phyloP scores from a whole-genome alignment of 805 yeast genomes.

The Cyberlindnera saturnus region DNA sequence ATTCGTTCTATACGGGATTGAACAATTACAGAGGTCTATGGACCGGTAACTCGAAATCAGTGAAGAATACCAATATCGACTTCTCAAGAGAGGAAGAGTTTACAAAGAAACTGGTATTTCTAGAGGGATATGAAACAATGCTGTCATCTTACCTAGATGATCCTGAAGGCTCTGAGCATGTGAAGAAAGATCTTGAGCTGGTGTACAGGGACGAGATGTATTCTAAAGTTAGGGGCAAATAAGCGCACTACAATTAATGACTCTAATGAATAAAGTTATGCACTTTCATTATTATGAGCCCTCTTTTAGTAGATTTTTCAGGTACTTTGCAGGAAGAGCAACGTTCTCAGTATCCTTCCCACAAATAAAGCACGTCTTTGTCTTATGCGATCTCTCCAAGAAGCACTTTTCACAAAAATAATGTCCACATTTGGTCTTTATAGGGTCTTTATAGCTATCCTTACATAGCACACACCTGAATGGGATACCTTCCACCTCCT shows the following conservation, averaged over 20 bases:
- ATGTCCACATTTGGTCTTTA: conserved; percentile 57
- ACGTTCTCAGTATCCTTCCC: conserved; percentile 54
- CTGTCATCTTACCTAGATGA: conserved; percentile 5
- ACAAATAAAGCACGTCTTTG: conserved; percentile 50
- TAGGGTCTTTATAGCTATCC: conserved; percentile 46
- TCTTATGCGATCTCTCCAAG: conserved; percentile 36
- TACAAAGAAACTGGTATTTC: conserved; percentile 10
- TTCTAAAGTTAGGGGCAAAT: conserved; percentile 2
- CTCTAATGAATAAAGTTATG: background rate
- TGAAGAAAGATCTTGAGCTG: conserved; percentile 1
- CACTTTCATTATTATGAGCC: background rate
- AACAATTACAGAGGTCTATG: conserved; percentile 15
- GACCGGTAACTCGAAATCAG: conserved; percentile 8
- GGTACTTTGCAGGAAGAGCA: conserved; percentile 44
- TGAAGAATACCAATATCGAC: background rate
- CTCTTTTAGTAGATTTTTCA: conserved; percentile 22
- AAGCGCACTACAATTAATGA: background rate
- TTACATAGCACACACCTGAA: conserved; percentile 61
- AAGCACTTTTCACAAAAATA: conserved; percentile 61
- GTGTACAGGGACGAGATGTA: conserved; percentile 1
- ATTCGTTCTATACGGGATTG: conserved; percentile 18
- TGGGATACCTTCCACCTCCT: conserved; percentile 34
- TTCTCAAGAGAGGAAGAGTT: conserved; percentile 2
- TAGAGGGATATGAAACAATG: conserved; percentile 15
- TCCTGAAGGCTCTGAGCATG: background rate